Evolutionary conservation across 495 filamentous ascomycete species (phyloP), one percentile per base, ranked within the genome.

Genomic region (Friedmanniomyces endolithicus): DNA sequence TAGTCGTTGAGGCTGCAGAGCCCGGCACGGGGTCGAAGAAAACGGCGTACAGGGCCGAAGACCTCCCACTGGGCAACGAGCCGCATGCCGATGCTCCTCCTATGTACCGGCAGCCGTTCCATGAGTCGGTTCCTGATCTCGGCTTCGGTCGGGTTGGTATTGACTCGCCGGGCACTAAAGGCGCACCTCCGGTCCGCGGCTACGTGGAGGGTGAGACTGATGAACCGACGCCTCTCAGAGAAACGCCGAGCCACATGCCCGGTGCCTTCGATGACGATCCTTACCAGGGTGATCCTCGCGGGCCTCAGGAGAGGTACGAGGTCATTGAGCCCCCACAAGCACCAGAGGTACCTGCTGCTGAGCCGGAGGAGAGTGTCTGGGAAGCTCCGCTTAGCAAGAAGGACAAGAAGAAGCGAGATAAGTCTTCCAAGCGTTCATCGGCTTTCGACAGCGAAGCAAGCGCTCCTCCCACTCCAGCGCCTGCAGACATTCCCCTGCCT

Each of bases 211-310:
- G 57, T 17, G 64, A 66, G 50, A 55, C 51, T 34, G 56, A 55
- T 29, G 46, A 59, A 16, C 39, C 55, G 12, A 52, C 53, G 1
- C 52, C 56, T 16, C 58, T 31, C 14, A 50, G 52, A 39, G 57
- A 59, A 35, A 40, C 33, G 17, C 48, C 11, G 48, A n/a, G 8
- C 29, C 53, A 59, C 48, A 63, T 67, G 34, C 64, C 63, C 31
- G 64, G 64, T 31, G 63, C 53, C 17, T 67, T 67, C 46, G 64
- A 61, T 20, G 64, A 65, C 25, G 63, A 64, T 16, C 22, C 3
- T 31, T 31, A 43, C 20, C 48, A n/a, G n/a, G n/a, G n/a, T n/a
- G n/a, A 31, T 3, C 27, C 27, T 31, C 27, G 27, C 27, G 27
- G 27, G 27, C 27, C 27, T 31, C 27, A 31, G 4, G 27, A 31